A percentile compares a stretch with the other conserved stretches of the same genome.
These are phyloP conservation scores for Trametes cinnabarina DNA, from an alignment of 768 basidiomycete species.

Conservation along the genomic window DNA sequence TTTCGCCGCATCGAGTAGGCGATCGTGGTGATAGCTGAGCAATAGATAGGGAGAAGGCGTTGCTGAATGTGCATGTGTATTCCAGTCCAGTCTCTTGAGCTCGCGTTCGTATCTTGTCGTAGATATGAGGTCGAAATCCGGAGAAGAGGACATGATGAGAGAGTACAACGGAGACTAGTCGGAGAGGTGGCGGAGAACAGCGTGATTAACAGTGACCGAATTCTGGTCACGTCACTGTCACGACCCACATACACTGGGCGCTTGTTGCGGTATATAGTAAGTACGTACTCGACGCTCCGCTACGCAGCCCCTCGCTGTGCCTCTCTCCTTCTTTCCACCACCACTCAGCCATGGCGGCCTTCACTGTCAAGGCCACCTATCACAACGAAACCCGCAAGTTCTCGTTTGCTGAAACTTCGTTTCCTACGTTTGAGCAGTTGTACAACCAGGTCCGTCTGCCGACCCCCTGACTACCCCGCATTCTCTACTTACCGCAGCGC, in stretches of 20 bases:
- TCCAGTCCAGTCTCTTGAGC: slow-evolving; percentile 52
- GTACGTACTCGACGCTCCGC: slow-evolving; percentile 3
- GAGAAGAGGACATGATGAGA: not conserved
- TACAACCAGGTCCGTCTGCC: slow-evolving; percentile 53
- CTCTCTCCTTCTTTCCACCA: slow-evolving; percentile 25
- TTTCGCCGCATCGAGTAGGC: slow-evolving; percentile 50
- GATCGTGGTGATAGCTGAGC: slow-evolving; percentile 57
- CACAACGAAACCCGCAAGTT: slow-evolving; percentile 66
- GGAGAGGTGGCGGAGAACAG: not conserved
- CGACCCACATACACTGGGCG: slow-evolving; percentile 18
- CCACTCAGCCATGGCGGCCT: slow-evolving; percentile 44
- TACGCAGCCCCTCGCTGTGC: slow-evolving; percentile 13
- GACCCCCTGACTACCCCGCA: not conserved
- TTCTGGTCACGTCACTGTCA: slow-evolving; percentile 14
- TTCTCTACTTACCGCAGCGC: slow-evolving; percentile 13
- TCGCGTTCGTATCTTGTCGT: slow-evolving; percentile 59
- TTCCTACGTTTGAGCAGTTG: slow-evolving; percentile 64
- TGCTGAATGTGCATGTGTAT: slow-evolving; percentile 45
- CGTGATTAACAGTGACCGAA: slow-evolving; percentile 9
- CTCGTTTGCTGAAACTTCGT: slow-evolving; percentile 49
- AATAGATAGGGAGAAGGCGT: slow-evolving; percentile 60
- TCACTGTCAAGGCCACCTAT: slow-evolving; percentile 80
- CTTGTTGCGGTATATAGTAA: slow-evolving; percentile 11
- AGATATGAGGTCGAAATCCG: slow-evolving; percentile 41
- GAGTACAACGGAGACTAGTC: not conserved